Base-by-base conservation (phyloP, 495 filamentous ascomycete species). In the Lophiotrema nucula region DNA sequence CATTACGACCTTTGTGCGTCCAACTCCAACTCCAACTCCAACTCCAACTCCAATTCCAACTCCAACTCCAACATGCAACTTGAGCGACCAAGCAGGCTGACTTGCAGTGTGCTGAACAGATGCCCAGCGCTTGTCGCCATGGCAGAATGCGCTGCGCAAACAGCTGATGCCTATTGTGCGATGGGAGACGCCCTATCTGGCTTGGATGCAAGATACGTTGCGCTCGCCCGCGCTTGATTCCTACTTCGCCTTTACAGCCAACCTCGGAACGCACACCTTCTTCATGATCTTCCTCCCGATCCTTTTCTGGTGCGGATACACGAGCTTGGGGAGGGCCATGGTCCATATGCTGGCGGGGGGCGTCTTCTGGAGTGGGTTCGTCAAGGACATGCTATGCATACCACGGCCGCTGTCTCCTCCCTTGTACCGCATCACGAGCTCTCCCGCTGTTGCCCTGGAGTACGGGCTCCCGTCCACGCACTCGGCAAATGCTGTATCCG, bases 381-480 rank as follows among this genome's bases (percentile, higher is more conserved):
- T 97, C 50, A 98, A 98, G 68, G 93, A 98, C 69, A 76, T 97
- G 69, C 82, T 91, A 64, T 98, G 93, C 70, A 79, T 98, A n/a
- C 93, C 93, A 24, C 84, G 93, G 4, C 93, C 93, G 0, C 78
- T 97, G 11, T 97, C 93, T 2, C 93, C 93, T 16, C 93, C 93
- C 1, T 79, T 98, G 4, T 88, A 93, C 48, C 84, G 93, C 13
- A 97, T 98, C 67, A 96, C 90, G 47, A 96, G 96, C 90, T 97
- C 93, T 26, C 90, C 90, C 11, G 95, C 90, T 2, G 89, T 88
- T 5, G 91, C 92, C 18, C 79, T 98, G 33, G 93, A 98, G 68
- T 98, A 98, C 66, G 93, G 93, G 21, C 97, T 97, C 64, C 93
- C 93, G 2, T 96, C 91, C 12, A 96, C 93, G 0, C 93, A 98